phyloP scores from a whole-genome alignment of 2,329 filamentous ascomycete genomes.

The Stagonosporopsis cucurbitacearum region DNA sequence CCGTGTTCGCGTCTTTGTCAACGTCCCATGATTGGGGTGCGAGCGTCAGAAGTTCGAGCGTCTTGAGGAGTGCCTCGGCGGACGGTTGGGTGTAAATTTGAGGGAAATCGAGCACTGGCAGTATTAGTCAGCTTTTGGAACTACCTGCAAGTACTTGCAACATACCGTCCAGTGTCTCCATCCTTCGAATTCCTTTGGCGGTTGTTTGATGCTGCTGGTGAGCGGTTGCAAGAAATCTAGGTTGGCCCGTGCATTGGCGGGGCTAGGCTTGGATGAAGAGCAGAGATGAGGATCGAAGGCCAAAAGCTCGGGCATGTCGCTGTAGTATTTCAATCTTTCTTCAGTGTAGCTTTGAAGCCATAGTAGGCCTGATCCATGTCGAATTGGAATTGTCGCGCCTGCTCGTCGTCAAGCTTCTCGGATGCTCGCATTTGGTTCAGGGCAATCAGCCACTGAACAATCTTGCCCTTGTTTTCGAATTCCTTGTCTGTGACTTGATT shows the following conservation, averaged over 20 bases:
- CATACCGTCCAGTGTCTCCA: constrained; percentile 41
- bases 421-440: constrained; percentile 98
- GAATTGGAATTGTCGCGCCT: constrained; percentile 86
- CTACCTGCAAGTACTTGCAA: not conserved
- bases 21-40: constrained; percentile 73
- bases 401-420: constrained; percentile 85
- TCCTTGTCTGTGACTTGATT: constrained; percentile 96
- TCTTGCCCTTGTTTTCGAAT: constrained; percentile 95
- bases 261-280: constrained; percentile 14
- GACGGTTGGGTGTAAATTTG: constrained; percentile 80
- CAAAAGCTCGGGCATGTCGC: too few relatives aligned
- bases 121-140: constrained; percentile 18
- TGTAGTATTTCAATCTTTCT: constrained; percentile 38
- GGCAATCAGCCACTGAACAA: constrained; percentile 97
- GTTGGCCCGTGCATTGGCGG: constrained; percentile 28
- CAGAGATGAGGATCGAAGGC: not conserved
- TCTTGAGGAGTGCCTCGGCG: constrained; percentile 66
- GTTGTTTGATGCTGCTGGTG: not conserved
- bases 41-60: constrained; percentile 70
- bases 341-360: constrained; percentile 84
- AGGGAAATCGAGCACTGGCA: constrained; percentile 75
- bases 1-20: constrained; percentile 48
- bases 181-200: constrained; percentile 16
- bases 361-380: constrained; percentile 95
- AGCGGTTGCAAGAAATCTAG: constrained; percentile 20